Base-by-base conservation (phyloP, 331 rosid genomes). In the Acacia concinna region DNA sequence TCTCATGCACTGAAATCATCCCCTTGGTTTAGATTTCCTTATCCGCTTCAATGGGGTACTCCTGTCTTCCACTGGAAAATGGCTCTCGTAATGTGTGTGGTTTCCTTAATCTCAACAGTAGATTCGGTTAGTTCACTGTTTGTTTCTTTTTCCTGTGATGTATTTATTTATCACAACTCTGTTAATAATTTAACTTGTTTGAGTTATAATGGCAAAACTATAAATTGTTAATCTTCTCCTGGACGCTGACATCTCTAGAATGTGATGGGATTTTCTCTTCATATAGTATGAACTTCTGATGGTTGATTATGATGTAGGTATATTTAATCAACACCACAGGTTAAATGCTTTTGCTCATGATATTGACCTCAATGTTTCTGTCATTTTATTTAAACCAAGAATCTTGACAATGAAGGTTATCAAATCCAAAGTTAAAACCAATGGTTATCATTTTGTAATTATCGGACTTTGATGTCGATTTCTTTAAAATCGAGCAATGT, bases 21-120 rank as follows among this genome's bases (percentile, higher is more conserved):
- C 69, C 93, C 97, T 21, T 96, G 99, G 99, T 93, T 96, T 88
- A 90, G 99, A 82, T 96, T 96, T 88, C 99, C 99, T 40, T 96
- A 93, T 81, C 99, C 99, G 2, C 79, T 96, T 67, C 99, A 96
- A 85, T 96, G 99, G 98, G 99, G 99, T 73, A 88, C 98, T 68
- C 99, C 99, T 32, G 97, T 96, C 85, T 96, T 96, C 85, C 88
- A 89, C 84, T 96, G 99, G 99, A 93, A 93, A 88, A 87, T 90
- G 97, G 93, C 98, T 77, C 78, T 96, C 82, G 89, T 96, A 47
- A 96, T 93, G 99, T 96, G 97, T 82, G 94, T 89, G 83, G 98
- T 91, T 78, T 96, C 99, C 35, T 27, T 96, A 72, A 91, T 96
- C 73, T 84, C 99, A 76, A 89, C 99, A 18, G 99, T 91, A 77